Base-by-base conservation (phyloP, 2,329 filamentous ascomycete genomes). In the Ophiosphaerella herpotricha region DNA sequence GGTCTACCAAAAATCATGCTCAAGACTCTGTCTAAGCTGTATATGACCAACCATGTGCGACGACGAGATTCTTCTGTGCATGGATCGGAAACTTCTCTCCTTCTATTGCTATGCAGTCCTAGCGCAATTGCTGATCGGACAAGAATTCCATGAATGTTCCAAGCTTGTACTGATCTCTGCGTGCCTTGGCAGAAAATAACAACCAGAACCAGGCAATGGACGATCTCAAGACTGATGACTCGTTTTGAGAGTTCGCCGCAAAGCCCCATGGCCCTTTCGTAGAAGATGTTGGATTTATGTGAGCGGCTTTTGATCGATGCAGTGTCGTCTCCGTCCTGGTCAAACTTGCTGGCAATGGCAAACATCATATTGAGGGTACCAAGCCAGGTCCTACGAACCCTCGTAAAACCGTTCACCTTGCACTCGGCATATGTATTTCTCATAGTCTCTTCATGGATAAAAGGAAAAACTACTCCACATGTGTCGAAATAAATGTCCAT, bases 21-120 rank as follows among this genome's bases (percentile, higher is more conserved):
- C 44, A 47, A 16, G 11, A 47, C 12, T 29, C 33, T 47, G 36
- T 47, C 44, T 21, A 47, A 31, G 26, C 44, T 8, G 14, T 40
- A 47, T 23, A 47, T 40, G 26, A 47, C 37, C 12, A 40, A 23
- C 37, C 44, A 47, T 1, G 44, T 47, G 11, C 37, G 44, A 26
- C 21, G 44, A n/a, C 26, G 36, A 5, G 12, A 24, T 35, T 47
- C 44, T 35, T 24, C 36, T 16, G 26, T 40, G 12, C 24, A n/a
- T 18, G 37, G 29, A 11, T 47, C 44, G n/a, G 39, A 9, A 23
- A 14, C 3, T 12, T 47, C 37, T 26, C 44, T 41, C 24, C 37
- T 16, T 16, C 36, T 21, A 9, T 36, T 36, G 16, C 37, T 40
- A n/a, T 39, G 43, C 35, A 39, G 14, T 34, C 35, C 43, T 7